Base-by-base conservation (phyloP, 805 yeast species). In the Wickerhamiella slavikovae region DNA sequence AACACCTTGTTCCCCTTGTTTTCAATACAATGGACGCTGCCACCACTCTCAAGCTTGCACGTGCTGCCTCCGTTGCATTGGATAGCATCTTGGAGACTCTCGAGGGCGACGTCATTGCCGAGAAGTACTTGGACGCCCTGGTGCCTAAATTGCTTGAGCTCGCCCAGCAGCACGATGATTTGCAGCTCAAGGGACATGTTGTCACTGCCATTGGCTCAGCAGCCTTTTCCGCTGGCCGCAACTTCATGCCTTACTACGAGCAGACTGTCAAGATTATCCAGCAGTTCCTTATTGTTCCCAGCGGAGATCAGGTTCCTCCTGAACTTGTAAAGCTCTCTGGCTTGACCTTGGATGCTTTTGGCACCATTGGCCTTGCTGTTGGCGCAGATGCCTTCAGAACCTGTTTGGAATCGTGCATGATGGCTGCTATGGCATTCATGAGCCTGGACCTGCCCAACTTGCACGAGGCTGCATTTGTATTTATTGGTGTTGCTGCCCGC, bases 121-220 rank as follows among this genome's bases (percentile, higher is more conserved):
- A 60, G 34, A 58, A 63, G 39, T 89, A 83, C 56, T 58, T 89
- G 45, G 89, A 72, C 41, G 85, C 92, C 29, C 66, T 89, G 51
- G 82, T 83, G 77, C 76, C 77, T 55, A 77, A 83, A 47, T 64
- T 89, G 41, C 70, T 83, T 60, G 68, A 65, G 34, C 75, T 89
- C 77, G 66, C 85, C 44, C 73, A 69, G 43, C 61, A 66, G 38
- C 78, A 91, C 28, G 64, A 70, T 41, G 64, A 74, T 22, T 36
- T 47, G 22, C 38, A 44, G 15, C 45, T 57, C 32, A 54, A 54
- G 47, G 74, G 83, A 15, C 67, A 91, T 11, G 51, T 58, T 12
- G 94, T 89, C 35, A 77, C 93, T 31, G 94, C 95, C 23, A 78
- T 89, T 50, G 96, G 96, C 32, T 83, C 96, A 23, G 79, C 93